Evolutionary conservation across 495 filamentous ascomycete species (phyloP), one percentile per base, ranked within the genome.

Genomic region (Aspergillus sclerotioniger): DNA sequence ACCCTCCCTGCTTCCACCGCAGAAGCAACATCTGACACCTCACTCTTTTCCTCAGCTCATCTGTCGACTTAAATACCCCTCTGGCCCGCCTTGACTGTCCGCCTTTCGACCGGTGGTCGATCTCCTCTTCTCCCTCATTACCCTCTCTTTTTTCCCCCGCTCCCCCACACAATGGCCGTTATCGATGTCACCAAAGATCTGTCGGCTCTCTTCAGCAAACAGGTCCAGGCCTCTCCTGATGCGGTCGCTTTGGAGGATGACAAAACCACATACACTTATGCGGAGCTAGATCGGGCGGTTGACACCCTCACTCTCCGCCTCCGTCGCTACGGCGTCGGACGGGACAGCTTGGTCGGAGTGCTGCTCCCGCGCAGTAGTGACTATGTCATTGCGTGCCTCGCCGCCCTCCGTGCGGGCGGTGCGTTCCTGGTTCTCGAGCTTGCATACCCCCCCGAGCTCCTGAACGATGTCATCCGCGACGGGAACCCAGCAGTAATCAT

Each of bases 401-500:
- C 85, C 25, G 82, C 82, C 6, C 78, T 88, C 43, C 82, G 84
- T 29, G 85, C 86, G 1, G 85, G 85, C 19, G 86, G 85, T 28
- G 85, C 85, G n/a, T 89, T 88, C 59, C 76, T 89, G 0, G 84
- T 88, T 9, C 79, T 88, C 0, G 86, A 89, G 64, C 76, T 88
- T 19, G 86, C 85, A 28, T 89, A 89, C 62, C 85, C 86, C 0
- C 78, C 84, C 0, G 81, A 79, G 29, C 72, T 89, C 35, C 67
- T 89, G 55, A 78, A 82, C 21, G 86, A 88, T 69, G 86, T 88
- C 32, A 73, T 89, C 33, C 80, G 85, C 20, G 86, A 89, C 74
- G 84, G 84, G 6, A 77, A 73, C 15, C 86, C 86, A 4, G 75
- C 71, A 17, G 84, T 87, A 19, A 73, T 88, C 0, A 73, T 89